Conservation (phyloP, 768 basidiomycete species). For the Auricularia cornea region DNA sequence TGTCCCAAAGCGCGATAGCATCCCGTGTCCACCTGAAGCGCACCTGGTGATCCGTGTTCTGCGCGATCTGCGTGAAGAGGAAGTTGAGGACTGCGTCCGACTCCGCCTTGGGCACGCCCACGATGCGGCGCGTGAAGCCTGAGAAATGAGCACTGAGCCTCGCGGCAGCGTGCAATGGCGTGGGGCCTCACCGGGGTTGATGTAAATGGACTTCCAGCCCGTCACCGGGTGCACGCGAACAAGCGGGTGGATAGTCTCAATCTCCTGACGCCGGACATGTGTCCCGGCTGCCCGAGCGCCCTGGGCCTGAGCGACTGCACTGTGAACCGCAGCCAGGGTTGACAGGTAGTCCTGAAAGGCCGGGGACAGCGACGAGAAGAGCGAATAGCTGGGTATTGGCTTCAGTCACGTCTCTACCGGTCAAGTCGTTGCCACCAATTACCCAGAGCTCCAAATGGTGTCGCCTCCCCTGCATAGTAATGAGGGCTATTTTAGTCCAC, state of each 20-base stretch:
- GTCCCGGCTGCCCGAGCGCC: conserved; percentile 62
- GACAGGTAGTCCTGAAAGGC: conserved; percentile 72
- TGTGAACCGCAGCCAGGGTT: conserved; percentile 63
- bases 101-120: conserved; percentile 73
- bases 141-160: neutral
- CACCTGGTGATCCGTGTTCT: conserved; percentile 66
- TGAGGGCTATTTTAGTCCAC: neutral
- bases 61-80: conserved; percentile 61
- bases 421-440: conserved; percentile 14
- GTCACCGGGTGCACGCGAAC: conserved; percentile 81
- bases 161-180: neutral
- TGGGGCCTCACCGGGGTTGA: conserved; percentile 53
- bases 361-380: conserved; percentile 76
- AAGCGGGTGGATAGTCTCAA: conserved; percentile 70
- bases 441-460: conserved; percentile 77
- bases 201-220: conserved; percentile 76
- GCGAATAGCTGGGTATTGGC: conserved; percentile 46
- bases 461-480: conserved; percentile 49
- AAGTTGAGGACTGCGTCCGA: conserved; percentile 66
- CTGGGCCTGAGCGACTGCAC: conserved; percentile 68
- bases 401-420: neutral
- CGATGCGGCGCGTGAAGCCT: conserved; percentile 75
- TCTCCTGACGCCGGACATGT: conserved; percentile 57
- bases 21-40: conserved; percentile 72
- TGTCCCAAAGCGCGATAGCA: conserved; percentile 82